These are phyloP conservation scores for Candida neerlandica DNA, from an alignment of 1,139 yeast species.

Conservation along the genomic window DNA sequence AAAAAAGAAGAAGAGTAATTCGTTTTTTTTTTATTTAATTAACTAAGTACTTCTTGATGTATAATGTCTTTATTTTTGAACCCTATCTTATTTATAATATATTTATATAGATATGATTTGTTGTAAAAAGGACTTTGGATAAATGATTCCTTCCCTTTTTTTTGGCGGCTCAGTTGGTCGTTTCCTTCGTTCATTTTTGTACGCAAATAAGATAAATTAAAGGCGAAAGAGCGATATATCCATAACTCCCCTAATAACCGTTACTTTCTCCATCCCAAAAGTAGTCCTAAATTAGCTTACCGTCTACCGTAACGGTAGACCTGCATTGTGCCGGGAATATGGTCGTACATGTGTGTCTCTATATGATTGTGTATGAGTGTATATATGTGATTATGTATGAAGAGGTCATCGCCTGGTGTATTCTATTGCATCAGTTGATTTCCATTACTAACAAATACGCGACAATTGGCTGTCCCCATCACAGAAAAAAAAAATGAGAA, in stretches of 20 bases:
- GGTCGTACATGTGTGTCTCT: neutral
- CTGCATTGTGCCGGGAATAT: neutral
- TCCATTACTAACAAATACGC: neutral
- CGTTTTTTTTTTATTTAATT: neutral
- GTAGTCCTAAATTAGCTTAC: too few relatives aligned
- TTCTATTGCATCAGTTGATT: neutral
- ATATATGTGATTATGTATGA: neutral
- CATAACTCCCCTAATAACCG: too few relatives aligned
- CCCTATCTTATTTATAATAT: neutral
- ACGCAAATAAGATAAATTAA: too few relatives aligned
- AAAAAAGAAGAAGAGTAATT: neutral
- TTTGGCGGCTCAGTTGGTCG: neutral
- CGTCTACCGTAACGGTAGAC: neutral
- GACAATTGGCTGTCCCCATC: neutral
- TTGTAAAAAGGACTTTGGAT: neutral
- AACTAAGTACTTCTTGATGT: neutral
- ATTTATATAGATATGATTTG: slow-evolving; percentile 3
- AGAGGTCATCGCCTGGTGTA: neutral
- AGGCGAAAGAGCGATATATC: too few relatives aligned
- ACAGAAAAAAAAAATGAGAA: neutral
- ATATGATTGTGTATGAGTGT: neutral
- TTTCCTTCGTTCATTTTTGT: too few relatives aligned
- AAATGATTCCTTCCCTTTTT: neutral
- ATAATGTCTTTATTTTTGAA: neutral
- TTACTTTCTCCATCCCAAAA: too few relatives aligned